Conservation (phyloP, 73 alveolate genomes). For the Uronychia setigera region DNA sequence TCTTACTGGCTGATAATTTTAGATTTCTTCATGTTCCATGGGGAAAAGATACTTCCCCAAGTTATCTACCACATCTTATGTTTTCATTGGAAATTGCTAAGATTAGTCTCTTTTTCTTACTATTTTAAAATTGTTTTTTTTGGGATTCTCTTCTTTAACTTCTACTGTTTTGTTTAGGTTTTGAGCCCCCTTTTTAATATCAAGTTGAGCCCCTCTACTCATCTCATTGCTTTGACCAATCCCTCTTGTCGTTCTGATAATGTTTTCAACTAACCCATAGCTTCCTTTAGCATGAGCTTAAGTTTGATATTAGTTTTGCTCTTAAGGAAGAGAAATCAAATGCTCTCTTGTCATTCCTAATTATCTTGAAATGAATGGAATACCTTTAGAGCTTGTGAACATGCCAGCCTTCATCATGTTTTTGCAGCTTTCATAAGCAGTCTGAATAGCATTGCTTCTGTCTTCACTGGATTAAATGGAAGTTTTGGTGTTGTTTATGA, state of each 20-base stretch:
- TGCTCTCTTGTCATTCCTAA: background rate
- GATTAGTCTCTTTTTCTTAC: background rate
- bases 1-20: background rate
- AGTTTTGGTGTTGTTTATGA: no score
- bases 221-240: no score
- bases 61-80: background rate
- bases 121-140: no score
- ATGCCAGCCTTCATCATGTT: background rate
- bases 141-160: background rate
- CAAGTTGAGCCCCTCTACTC: background rate
- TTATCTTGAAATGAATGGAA: background rate
- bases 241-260: background rate
- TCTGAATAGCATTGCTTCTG: background rate
- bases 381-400: background rate
- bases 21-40: background rate
- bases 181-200: background rate
- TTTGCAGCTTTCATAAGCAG: background rate
- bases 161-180: background rate
- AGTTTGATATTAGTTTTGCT: background rate
- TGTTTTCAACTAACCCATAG: background rate
- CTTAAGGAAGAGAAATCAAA: background rate
- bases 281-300: background rate
- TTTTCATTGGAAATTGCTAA: background rate
- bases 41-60: background rate
- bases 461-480: background rate